phyloP scores from a whole-genome alignment of 306 rosid genomes.

The Mimosa pudica region DNA sequence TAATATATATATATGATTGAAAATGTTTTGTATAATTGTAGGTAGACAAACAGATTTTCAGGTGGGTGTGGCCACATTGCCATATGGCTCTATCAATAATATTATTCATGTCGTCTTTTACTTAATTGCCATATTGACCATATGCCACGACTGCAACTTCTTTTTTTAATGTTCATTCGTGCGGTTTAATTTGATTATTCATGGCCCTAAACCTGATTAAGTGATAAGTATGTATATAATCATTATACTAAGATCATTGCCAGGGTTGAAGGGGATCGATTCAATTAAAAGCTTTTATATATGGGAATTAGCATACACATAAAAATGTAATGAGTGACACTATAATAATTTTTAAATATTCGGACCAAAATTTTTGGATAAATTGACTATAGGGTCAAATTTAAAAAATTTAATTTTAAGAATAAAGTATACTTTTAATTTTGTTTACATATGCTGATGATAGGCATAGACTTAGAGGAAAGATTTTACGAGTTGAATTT shows the following conservation, averaged over 20 bases:
- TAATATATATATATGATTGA: not conserved
- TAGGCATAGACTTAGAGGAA: no score
- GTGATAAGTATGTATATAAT: not conserved
- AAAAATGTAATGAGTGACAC: not conserved
- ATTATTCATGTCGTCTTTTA: not conserved
- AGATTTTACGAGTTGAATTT: no score
- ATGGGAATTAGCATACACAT: not conserved
- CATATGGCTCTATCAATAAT: not conserved
- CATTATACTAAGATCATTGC: not conserved
- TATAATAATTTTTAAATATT: not conserved
- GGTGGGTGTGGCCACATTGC: no score
- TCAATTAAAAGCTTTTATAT: not conserved
- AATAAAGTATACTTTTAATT: no score
- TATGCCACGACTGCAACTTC: not conserved
- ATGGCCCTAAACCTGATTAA: not conserved
- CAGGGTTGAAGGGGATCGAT: not conserved
- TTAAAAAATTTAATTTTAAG: not conserved
- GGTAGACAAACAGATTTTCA: not conserved
- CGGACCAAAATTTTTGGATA: not conserved
- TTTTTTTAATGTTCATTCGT: not conserved
- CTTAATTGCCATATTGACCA: not conserved
- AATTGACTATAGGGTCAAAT: not conserved
- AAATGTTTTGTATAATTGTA: not conserved
- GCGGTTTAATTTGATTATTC: not conserved
- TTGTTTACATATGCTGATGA: no score